Conservation (phyloP, 2,329 filamentous ascomycete species). For the Sporothrix variecibatus region DNA sequence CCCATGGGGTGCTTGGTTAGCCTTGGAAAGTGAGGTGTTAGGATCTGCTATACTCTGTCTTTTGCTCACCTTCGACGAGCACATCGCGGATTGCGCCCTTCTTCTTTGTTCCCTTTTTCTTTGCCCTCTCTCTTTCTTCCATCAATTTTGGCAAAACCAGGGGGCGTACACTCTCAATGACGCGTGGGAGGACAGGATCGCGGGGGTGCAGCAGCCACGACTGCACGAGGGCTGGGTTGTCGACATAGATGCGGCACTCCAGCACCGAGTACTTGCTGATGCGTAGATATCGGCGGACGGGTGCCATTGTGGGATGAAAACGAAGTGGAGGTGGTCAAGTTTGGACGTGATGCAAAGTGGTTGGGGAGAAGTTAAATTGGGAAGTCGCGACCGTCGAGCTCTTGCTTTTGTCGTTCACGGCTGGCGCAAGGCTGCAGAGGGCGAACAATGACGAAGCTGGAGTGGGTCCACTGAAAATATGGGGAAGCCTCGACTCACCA, state of each 20-base stretch:
- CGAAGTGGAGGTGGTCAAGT: neutral
- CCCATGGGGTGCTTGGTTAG: neutral
- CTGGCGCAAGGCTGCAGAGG: neutral
- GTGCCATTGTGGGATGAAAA: slow-evolving; percentile 63
- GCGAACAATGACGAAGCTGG: slow-evolving; percentile 9
- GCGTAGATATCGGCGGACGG: slow-evolving; percentile 83
- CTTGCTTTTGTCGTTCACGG: neutral
- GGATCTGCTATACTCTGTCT: neutral
- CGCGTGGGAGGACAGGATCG: slow-evolving; percentile 73
- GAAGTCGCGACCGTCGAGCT: neutral
- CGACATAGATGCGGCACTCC: slow-evolving; percentile 95
- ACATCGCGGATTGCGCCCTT: slow-evolving; percentile 83
- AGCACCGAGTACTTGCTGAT: slow-evolving; percentile 92
- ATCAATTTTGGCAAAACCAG: slow-evolving; percentile 86
- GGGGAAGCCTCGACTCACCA: neutral
- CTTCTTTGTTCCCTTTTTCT: slow-evolving; percentile 69
- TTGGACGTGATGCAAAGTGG: neutral
- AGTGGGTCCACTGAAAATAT: slow-evolving; percentile 12
- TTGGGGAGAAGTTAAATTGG: neutral
- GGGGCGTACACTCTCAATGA: slow-evolving; percentile 83
- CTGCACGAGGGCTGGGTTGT: slow-evolving; percentile 79
- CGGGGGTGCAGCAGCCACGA: slow-evolving; percentile 81
- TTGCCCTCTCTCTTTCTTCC: slow-evolving; percentile 73
- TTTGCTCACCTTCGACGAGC: slow-evolving; percentile 66
- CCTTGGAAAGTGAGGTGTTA: neutral